Evolutionary conservation across 2,329 filamentous ascomycete genomes (phyloP), one percentile per base, ranked within the genome.

Genomic region (Exophiala dermatitidis): DNA sequence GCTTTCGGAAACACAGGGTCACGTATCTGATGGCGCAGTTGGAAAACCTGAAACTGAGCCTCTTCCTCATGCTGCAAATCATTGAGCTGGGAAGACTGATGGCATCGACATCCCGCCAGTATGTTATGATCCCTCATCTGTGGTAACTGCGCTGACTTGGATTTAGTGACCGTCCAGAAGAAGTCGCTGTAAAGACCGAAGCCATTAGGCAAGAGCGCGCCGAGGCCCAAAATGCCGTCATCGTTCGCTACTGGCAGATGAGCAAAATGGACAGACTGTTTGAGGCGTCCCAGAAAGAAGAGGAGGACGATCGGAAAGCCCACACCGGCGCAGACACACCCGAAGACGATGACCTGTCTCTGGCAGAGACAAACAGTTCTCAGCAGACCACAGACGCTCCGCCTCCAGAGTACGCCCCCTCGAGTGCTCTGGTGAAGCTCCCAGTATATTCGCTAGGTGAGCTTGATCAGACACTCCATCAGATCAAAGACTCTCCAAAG

Each of bases 211-310:
- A 72, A 59, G 70, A 72, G 49, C 68, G 71, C 49, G 68, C 67
- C 2, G 71, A 72, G 50, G 66, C 65, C 3, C 70, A 73, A 54
- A 73, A 71, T 47, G 70, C 71, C 63, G 63, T 73, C n/a, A 68
- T 73, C 38, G 65, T 71, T n/a, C 64, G 70, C 38, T 71, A 72
- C 53, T 72, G 69, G 67, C 67, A 71, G 4, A 60, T 66, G 48
- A 70, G 66, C 43, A 65, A 65, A n/a, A 61, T 72, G 12, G 67
- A 69, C 50, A 57, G 64, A 4, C 55, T 73, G 12, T 71, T 69
- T 58, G 64, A 69, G 46, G 52, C 66, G 30, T 69, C 69, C 9
- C 62, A 66, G 40, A 62, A 66, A 38, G 71, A 72, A 53, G 66
- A 65, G 9, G 42, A 59, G 5, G 64, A 68, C 29, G 63, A 65